Conservation (phyloP, 2,329 filamentous ascomycete species). For the Pseudogymnoascus sp. region DNA sequence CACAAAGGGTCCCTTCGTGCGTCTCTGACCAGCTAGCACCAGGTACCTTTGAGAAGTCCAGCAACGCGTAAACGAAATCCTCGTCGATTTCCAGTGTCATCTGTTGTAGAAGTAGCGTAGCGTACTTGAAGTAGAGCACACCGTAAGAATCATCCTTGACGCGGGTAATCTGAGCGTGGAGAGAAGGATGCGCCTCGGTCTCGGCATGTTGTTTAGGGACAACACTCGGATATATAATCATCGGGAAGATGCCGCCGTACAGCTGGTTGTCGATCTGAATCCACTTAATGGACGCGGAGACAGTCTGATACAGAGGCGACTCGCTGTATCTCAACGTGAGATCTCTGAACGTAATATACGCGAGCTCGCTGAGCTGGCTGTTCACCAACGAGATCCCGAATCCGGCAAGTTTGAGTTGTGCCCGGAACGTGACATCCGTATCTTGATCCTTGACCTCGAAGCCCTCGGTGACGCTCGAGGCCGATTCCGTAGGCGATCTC, state of each 20-base stretch:
- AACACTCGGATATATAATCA: slow-evolving; percentile 93
- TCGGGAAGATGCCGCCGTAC: slow-evolving; percentile 96
- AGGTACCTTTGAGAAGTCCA: slow-evolving; percentile 90
- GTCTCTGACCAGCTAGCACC: slow-evolving; percentile 77
- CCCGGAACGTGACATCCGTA: slow-evolving; percentile 79
- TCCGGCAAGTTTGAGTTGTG: slow-evolving; percentile 79
- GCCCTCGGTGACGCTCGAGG: slow-evolving; percentile 46
- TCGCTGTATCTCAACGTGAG: slow-evolving; percentile 87
- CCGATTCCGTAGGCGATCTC: slow-evolving; percentile 44
- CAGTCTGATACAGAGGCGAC: slow-evolving; percentile 85
- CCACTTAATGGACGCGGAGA: slow-evolving; percentile 92
- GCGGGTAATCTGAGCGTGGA: slow-evolving; percentile 82
- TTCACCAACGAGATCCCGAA: slow-evolving; percentile 93
- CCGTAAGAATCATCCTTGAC: slow-evolving; percentile 99
- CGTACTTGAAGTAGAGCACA: slow-evolving; percentile 97
- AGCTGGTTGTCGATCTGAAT: slow-evolving; percentile 98
- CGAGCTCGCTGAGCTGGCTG: slow-evolving; percentile 78
- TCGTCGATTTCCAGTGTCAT: slow-evolving; percentile 98
- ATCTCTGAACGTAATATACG: slow-evolving; percentile 87
- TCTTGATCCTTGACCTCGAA: slow-evolving; percentile 95
- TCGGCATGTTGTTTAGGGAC: slow-evolving; percentile 95
- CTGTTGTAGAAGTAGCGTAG: slow-evolving; percentile 84
- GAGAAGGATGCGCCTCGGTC: slow-evolving; percentile 89
- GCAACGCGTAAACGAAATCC: slow-evolving; percentile 91
- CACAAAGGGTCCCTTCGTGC: slow-evolving; percentile 75